Evolutionary conservation across 805 yeast species (phyloP), one percentile per base, ranked within the genome.

Genomic region (Hermanozyma aechmeae): DNA sequence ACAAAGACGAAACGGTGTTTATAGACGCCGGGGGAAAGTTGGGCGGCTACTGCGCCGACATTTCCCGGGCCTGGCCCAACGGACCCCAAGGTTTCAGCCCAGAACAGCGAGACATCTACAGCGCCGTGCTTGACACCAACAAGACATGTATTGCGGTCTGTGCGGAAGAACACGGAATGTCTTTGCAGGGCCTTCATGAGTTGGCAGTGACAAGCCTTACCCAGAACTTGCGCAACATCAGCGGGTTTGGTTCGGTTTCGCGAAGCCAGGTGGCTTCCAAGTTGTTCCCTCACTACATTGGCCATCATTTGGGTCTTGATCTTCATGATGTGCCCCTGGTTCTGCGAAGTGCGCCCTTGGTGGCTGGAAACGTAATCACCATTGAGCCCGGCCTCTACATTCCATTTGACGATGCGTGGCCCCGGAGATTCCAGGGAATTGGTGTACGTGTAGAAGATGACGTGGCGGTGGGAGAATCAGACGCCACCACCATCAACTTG

Each of bases 391-490:
- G 98, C 16, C 68, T 92, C 16, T 92, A 92, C 50, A 71, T 93
- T 24, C 97, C 98, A 1, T 65, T 71, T 40, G 65, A 65, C 41
- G 75, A 70, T 31, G 63, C 61, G 33, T 89, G 78, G 68, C 97
- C 98, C 14, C 65, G 70, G 37, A 74, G 74, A 42, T 89, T 73
- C 59, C 78, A 83, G 46, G 87, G 87, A 17, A 79, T 92, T 28
- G 99, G 97, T 2, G 81, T 92, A 15, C 74, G 99, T 44, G 81
- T 92, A 18, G 99, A 92, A 54, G 99, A 92, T 57, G 87, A 92
- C 51, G 70, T 89, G 21, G 95, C 80, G 0, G 73, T 87, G 21
- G 94, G 94, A 0, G 50, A 65, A n/a, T 58, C 64, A 13, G 53
- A 57, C 3, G 68, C 67, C 38, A 75, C 71, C 8, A 60, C 67